phyloP scores from a whole-genome alignment of 108 stramenopile species.

The Phaeodactylum tricornutum region DNA sequence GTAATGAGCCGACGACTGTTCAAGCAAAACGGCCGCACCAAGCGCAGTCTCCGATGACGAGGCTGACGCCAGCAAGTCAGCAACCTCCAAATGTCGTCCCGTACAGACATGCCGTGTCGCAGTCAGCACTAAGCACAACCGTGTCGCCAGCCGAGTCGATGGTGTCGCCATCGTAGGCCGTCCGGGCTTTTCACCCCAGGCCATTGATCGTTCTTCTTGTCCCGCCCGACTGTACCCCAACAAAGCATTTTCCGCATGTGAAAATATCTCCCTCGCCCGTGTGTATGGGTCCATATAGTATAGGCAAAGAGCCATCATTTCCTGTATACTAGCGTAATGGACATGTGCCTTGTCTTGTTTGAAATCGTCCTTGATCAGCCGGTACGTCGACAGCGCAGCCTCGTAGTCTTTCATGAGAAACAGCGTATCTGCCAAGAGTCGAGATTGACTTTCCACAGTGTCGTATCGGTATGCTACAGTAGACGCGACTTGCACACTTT shows the following conservation, averaged over 20 bases:
- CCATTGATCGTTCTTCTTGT: constrained; percentile 48
- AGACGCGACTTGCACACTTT: constrained; percentile 2
- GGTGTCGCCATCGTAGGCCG: constrained; percentile 44
- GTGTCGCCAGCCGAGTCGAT: constrained; percentile 63
- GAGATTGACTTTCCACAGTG: constrained; percentile 80
- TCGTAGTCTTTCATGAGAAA: constrained; percentile 81
- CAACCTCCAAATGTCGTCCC: constrained; percentile 66
- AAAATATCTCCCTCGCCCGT: constrained; percentile 31
- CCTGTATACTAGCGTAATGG: constrained; percentile 69
- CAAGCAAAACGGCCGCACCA: constrained; percentile 73
- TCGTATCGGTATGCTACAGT: constrained; percentile 52
- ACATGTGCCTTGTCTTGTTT: constrained; percentile 64
- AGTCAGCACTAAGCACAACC: constrained; percentile 59
- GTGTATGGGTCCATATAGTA: constrained; percentile 47
- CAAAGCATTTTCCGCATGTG: constrained; percentile 50
- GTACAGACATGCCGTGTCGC: constrained; percentile 27
- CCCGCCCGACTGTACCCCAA: constrained; percentile 64
- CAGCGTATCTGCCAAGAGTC: constrained; percentile 77
- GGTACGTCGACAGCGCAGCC: constrained; percentile 54
- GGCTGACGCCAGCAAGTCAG: constrained; percentile 73
- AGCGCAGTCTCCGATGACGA: constrained; percentile 76
- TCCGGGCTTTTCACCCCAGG: constrained; percentile 17
- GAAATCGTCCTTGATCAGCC: constrained; percentile 81
- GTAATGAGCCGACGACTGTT: constrained; percentile 72
- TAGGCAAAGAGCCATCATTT: constrained; percentile 78